A percentile compares a stretch with the other conserved stretches of the same genome.
Evolutionary conservation across 1,139 yeast genomes (phyloP).

Genomic region (Nakaseomyces uthaithaninus): DNA sequence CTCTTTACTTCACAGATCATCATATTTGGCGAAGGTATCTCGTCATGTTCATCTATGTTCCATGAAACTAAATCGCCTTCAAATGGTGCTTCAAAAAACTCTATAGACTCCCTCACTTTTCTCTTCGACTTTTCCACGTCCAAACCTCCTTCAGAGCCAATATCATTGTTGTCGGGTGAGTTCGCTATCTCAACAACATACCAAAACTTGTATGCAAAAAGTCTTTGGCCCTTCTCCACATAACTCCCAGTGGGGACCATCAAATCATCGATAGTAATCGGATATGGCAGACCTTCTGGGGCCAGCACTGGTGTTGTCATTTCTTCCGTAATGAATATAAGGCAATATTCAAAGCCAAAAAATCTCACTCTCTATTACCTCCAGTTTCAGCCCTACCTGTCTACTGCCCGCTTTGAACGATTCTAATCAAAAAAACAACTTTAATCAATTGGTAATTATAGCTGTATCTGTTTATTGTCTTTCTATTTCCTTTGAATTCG

Average conservation of each 20-base stretch:
- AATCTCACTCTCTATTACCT: background rate
- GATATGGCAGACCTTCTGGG: constrained; percentile 31
- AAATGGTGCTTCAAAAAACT: constrained; percentile 65
- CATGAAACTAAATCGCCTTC: constrained; percentile 57
- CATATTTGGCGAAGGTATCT: constrained; percentile 44
- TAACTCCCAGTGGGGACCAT: constrained; percentile 24
- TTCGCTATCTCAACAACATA: constrained; percentile 27
- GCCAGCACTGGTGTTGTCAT: constrained; percentile 30
- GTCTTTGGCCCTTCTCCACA: constrained; percentile 27
- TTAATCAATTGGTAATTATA: no score
- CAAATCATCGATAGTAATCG: constrained; percentile 29
- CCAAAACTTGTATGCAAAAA: constrained; percentile 32
- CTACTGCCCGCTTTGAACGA: no score
- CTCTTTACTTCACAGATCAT: constrained; percentile 55
- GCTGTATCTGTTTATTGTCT: no score
- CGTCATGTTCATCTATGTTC: constrained; percentile 49
- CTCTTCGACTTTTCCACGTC: constrained; percentile 14
- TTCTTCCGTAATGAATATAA: background rate
- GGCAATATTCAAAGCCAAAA: background rate
- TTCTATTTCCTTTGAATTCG: no score
- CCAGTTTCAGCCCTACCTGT: no score
- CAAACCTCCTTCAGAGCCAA: background rate
- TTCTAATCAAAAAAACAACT: no score
- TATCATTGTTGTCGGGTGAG: constrained; percentile 9
- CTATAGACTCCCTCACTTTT: constrained; percentile 26